A percentile compares a stretch with the other conserved stretches of the same genome.
These are phyloP conservation scores for Sugiyamaella smithiae DNA, from an alignment of 805 yeast genomes.

Conservation along the genomic window DNA sequence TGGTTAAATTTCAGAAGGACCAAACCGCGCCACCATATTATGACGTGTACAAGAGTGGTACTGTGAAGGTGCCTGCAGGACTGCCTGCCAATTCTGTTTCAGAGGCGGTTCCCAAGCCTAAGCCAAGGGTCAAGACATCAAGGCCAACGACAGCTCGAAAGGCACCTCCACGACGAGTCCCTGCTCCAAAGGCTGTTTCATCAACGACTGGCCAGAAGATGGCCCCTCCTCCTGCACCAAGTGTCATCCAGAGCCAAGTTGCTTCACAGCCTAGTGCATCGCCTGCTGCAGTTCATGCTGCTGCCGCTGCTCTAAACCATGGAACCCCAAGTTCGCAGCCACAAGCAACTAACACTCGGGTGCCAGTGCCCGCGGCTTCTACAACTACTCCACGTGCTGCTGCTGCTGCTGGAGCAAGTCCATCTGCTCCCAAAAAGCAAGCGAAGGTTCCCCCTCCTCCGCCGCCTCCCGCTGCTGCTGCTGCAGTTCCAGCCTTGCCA, in stretches of 20 bases:
- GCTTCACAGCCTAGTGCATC: slow-evolving; percentile 24
- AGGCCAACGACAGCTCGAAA: slow-evolving; percentile 8
- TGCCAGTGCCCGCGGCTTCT: slow-evolving; percentile 9
- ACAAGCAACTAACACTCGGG: background rate
- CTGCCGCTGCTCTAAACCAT: slow-evolving; percentile 13
- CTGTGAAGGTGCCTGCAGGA: slow-evolving; percentile 78
- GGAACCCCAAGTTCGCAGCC: slow-evolving; percentile 8
- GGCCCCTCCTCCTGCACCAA: slow-evolving; percentile 3
- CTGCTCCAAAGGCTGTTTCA: slow-evolving; percentile 4
- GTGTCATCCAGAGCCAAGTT: slow-evolving; percentile 5
- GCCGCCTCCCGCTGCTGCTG: slow-evolving; percentile 53
- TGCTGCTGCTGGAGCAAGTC: slow-evolving; percentile 19
- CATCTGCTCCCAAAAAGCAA: slow-evolving; percentile 27
- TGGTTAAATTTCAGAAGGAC: slow-evolving; percentile 66
- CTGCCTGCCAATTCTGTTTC: slow-evolving; percentile 69
- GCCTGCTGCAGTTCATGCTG: slow-evolving; percentile 26
- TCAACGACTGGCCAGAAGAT: slow-evolving; percentile 3
- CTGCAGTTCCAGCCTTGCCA: slow-evolving; percentile 65
- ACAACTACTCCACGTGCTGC: slow-evolving; percentile 6
- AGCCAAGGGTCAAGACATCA: slow-evolving; percentile 21
- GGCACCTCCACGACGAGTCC: slow-evolving; percentile 24
- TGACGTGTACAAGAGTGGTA: slow-evolving; percentile 84
- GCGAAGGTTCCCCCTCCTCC: slow-evolving; percentile 30
- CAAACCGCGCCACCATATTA: slow-evolving; percentile 60
- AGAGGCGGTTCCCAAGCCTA: slow-evolving; percentile 64